Evolutionary conservation across 495 filamentous ascomycete species (phyloP).

Genomic region (Symbiotaphrina buchneri): DNA sequence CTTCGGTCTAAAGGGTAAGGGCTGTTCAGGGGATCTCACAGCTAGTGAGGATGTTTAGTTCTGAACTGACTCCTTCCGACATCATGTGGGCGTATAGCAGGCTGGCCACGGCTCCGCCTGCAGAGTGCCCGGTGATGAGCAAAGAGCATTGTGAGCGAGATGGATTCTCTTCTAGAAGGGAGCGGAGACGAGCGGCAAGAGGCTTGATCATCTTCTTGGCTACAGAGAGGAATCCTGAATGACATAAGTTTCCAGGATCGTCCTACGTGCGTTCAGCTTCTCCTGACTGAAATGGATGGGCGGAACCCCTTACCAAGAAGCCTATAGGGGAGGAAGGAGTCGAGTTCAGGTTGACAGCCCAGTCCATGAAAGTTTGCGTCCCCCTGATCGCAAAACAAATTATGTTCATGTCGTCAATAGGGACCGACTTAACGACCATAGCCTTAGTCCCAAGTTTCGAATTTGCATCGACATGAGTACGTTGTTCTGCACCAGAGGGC

Average conservation of each 20-base stretch:
- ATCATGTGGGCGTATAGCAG: conserved; percentile 66
- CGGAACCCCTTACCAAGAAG: conserved; percentile 29
- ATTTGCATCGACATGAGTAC: conserved; percentile 42
- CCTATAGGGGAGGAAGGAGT: conserved; percentile 34
- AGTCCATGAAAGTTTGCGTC: conserved; percentile 59
- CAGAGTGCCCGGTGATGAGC: conserved; percentile 65
- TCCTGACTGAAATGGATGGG: neutral
- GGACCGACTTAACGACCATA: conserved; percentile 59
- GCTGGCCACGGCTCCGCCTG: conserved; percentile 58
- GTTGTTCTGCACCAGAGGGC: conserved; percentile 30
- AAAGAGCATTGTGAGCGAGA: conserved; percentile 41
- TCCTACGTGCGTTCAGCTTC: conserved; percentile 20
- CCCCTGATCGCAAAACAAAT: conserved; percentile 67
- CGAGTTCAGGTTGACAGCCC: conserved; percentile 55
- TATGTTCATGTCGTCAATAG: conserved; percentile 51
- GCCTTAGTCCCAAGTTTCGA: conserved; percentile 56
- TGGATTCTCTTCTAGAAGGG: conserved; percentile 46
- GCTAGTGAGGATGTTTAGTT: conserved; percentile 39
- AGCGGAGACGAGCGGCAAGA: conserved; percentile 41
- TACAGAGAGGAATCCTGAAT: conserved; percentile 54
- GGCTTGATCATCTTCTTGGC: conserved; percentile 52
- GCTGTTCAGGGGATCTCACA: conserved; percentile 9
- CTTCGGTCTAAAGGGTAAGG: neutral
- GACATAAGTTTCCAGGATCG: conserved; percentile 52
- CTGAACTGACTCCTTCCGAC: conserved; percentile 28